Base-by-base conservation (phyloP, 768 basidiomycete species). In the Boletus tomentosulus region DNA sequence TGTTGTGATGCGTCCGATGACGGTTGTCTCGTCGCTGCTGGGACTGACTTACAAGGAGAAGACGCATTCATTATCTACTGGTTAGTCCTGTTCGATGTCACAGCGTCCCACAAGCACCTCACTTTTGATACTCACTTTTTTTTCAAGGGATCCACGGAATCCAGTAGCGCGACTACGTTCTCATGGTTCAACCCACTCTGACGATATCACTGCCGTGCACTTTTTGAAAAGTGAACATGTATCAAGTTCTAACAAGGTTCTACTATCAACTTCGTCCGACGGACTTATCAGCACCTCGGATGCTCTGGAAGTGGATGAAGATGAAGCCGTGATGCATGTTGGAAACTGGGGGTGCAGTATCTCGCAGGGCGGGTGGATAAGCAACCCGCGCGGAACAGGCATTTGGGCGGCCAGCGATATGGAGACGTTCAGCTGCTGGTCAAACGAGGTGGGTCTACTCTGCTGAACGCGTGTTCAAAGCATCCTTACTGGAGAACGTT, bases 331-430 rank as follows among this genome's bases (percentile, higher is more conserved):
- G 1, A 57, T 87, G 4, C 76, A 87, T 42, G 87, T 93, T 24
- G 89, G 86, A n/a, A 92, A 92, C 58, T 90, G 87, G 83, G 90
- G 87, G 2, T 84, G 83, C 63, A 92, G 86, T 63, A 73, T 92
- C 55, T 85, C 87, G 0, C 87, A 89, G 63, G 83, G 81, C 7
- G 92, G 85, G 2, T 89, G 85, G 86, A 78, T 81, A 48, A 64
- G 73, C 19, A 57, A 65, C 19, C 46, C 64, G 31, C 52, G 65
- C 24, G 66, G 69, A 5, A 71, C 72, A 30, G 72, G 67, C 45
- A 74, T 93, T 8, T 97, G 93, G 92, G 87, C 86, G 24, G 79
- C 83, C 11, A 94, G 91, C 58, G 95, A 97, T 71, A 97, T 97
- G 94, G 93, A 98, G 69, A 92, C 89, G 0, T 88, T 95, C 59